These are phyloP conservation scores for Paracamarosporium sp. DNA, from an alignment of 2,329 filamentous ascomycete species.

Conservation along the genomic window DNA sequence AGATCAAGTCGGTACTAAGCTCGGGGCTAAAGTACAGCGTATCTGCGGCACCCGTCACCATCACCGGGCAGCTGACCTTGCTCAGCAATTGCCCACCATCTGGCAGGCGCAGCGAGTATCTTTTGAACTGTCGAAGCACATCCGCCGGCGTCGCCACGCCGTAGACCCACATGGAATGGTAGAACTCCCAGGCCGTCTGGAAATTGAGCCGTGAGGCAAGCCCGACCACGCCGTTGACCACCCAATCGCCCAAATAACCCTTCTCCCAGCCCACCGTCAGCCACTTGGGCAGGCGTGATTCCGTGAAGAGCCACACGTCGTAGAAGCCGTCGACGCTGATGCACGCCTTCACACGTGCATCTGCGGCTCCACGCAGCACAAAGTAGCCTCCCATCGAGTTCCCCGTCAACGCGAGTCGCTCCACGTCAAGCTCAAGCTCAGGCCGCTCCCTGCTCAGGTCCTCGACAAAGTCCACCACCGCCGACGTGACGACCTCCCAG, in stretches of 20 bases:
- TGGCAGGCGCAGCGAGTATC: no score
- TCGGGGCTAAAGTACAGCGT: not conserved
- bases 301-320: conserved; percentile 39
- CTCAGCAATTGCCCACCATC: not conserved
- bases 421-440: conserved; percentile 42
- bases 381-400: conserved; percentile 56
- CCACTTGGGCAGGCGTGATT: not conserved
- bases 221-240: no score
- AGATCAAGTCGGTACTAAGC: not conserved
- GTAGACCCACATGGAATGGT: no score
- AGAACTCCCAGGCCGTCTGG: no score
- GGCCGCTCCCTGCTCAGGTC: not conserved
- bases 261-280: no score
- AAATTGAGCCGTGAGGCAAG: no score
- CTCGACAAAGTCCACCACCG: conserved; percentile 28
- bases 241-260: no score
- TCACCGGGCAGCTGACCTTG: not conserved
- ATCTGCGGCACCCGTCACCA: conserved; percentile 2
- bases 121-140: no score
- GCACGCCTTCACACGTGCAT: conserved; percentile 54
- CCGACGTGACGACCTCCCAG: conserved; percentile 31
- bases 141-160: no score
- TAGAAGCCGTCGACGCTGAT: conserved; percentile 49
- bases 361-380: conserved; percentile 51
- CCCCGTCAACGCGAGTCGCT: conserved; percentile 47